A percentile compares a stretch with the other conserved stretches of the same genome.
These are phyloP conservation scores for Kondoa malvinella DNA, from an alignment of 768 basidiomycete species.

Conservation along the genomic window DNA sequence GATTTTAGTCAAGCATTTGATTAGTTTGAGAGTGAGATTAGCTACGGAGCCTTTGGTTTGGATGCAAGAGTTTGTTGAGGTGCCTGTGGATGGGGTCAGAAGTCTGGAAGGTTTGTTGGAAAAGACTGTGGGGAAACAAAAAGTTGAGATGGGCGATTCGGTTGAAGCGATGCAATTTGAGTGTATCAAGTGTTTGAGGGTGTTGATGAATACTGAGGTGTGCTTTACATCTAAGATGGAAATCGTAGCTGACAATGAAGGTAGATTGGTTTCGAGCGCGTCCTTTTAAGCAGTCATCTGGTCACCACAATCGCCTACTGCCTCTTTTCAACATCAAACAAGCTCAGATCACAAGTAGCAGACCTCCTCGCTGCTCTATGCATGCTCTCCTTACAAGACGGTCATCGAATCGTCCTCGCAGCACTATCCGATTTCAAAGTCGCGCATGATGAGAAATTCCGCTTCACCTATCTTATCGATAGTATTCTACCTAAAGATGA, in stretches of 20 bases:
- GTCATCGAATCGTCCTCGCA: constrained; percentile 54
- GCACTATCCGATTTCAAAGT: constrained; percentile 67
- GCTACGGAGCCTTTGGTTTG: constrained; percentile 64
- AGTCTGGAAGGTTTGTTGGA: constrained; percentile 45
- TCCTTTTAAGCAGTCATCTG: constrained; percentile 46
- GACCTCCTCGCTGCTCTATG: constrained; percentile 75
- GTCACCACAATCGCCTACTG: constrained; percentile 58
- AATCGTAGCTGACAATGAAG: neutral
- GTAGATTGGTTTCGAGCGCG: constrained; percentile 55
- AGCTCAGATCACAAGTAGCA: constrained; percentile 50
- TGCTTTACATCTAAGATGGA: constrained; percentile 22
- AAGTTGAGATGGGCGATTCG: constrained; percentile 40
- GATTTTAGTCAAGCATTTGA: constrained; percentile 57
- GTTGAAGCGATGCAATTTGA: constrained; percentile 56
- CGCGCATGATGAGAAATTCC: constrained; percentile 51
- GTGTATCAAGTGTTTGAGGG: constrained; percentile 59
- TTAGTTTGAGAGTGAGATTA: constrained; percentile 65
- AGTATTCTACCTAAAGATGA: constrained; percentile 44
- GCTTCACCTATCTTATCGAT: constrained; percentile 59
- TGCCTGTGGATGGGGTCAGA: constrained; percentile 46
- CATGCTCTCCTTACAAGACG: constrained; percentile 51
- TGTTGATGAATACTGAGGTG: constrained; percentile 71
- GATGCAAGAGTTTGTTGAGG: constrained; percentile 57
- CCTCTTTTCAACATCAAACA: constrained; percentile 46
- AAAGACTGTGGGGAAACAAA: constrained; percentile 44